A percentile compares a stretch with the other conserved stretches of the same genome.
Conservation (phyloP, 352 stramenopile species). For the Phytophthora hibernalis region DNA sequence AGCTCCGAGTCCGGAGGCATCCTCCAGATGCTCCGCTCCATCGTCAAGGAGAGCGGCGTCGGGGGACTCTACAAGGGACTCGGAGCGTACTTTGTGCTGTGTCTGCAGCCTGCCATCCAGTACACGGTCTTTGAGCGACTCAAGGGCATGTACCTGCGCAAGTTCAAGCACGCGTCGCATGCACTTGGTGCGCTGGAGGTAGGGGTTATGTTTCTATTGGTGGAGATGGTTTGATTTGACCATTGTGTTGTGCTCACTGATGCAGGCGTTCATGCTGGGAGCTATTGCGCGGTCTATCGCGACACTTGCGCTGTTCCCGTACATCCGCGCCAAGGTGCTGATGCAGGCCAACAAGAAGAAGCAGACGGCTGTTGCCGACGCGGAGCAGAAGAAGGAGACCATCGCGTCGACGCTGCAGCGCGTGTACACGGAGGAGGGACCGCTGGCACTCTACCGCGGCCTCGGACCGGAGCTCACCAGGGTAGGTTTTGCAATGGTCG, state of each 20-base stretch:
- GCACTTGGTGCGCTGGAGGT: conserved; percentile 77
- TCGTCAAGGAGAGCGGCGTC: conserved; percentile 74
- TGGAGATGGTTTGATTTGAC: conserved; percentile 1
- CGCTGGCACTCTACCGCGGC: conserved; percentile 93
- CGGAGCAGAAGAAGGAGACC: conserved; percentile 67
- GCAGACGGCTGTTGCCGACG: conserved; percentile 20
- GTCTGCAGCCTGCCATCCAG: conserved; percentile 97
- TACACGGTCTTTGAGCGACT: conserved; percentile 97
- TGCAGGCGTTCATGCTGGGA: conserved; percentile 94
- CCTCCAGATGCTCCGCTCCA: conserved; percentile 64
- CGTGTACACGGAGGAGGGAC: conserved; percentile 86
- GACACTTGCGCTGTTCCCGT: conserved; percentile 97
- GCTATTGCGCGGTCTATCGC: conserved; percentile 94
- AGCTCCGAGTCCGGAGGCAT: conserved; percentile 53
- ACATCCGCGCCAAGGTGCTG: conserved; percentile 96
- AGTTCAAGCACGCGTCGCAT: conserved; percentile 64
- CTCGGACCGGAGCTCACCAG: conserved; percentile 95
- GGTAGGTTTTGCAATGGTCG: conserved; percentile 37
- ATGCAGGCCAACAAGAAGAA: conserved; percentile 92
- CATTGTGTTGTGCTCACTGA: conserved; percentile 4
- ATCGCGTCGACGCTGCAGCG: conserved; percentile 81
- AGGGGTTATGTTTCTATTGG: not conserved
- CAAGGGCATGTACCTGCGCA: conserved; percentile 72
- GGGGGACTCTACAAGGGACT: conserved; percentile 89
- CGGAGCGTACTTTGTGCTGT: conserved; percentile 94